Conservation (phyloP, 805 yeast species). For the Metschnikowia anglica region DNA sequence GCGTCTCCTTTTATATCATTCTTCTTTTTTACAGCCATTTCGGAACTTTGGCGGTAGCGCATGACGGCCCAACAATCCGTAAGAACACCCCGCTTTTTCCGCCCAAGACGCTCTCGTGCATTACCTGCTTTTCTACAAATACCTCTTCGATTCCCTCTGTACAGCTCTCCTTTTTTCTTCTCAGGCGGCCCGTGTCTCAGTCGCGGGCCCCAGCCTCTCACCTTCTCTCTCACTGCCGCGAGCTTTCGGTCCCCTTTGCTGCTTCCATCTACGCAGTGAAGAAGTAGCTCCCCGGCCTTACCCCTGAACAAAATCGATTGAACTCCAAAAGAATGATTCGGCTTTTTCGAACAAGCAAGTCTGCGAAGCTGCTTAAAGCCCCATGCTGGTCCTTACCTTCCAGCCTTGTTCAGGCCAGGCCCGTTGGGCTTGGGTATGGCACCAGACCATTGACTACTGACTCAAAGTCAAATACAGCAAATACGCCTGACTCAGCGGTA, state of each 20-base stretch:
- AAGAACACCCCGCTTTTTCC: background rate
- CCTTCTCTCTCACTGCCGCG: background rate
- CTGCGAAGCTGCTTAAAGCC: background rate
- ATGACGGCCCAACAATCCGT: background rate
- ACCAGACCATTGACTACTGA: background rate
- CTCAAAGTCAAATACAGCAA: background rate
- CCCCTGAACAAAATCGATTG: too few species aligned
- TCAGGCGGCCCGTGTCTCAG: too few species aligned
- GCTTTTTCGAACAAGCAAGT: background rate
- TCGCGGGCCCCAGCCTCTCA: background rate
- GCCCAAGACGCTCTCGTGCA: background rate
- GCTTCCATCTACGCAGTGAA: too few species aligned
- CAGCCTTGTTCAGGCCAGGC: background rate
- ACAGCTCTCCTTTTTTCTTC: background rate
- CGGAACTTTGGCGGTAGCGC: too few species aligned
- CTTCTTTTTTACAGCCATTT: background rate
- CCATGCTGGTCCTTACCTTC: background rate
- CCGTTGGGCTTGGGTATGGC: too few species aligned
- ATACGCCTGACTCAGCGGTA: background rate
- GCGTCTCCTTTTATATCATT: too few species aligned
- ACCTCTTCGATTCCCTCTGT: background rate
- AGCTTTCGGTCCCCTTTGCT: too few species aligned
- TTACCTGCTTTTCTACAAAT: background rate
- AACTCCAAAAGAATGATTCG: background rate
- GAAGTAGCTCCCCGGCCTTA: too few species aligned